These are phyloP conservation scores for Arctostaphylos glauca DNA, from an alignment of 148 eudicot species.

Conservation along the genomic window DNA sequence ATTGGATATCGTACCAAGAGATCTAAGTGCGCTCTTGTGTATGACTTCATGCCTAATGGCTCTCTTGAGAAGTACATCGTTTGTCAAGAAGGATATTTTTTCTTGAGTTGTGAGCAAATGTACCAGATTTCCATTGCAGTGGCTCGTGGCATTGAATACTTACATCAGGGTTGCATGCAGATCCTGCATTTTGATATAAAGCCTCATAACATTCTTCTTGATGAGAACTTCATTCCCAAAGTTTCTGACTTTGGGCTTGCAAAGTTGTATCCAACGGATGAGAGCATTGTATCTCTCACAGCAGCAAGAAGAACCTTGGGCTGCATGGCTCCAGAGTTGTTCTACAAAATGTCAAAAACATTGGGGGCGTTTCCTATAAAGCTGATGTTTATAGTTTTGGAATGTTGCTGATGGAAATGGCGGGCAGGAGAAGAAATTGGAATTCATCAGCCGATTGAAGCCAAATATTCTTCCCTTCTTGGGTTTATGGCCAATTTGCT, in stretches of 20 bases:
- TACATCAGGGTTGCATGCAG: slow-evolving; percentile 23
- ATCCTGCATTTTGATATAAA: slow-evolving; percentile 28
- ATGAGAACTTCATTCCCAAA: slow-evolving; percentile 25
- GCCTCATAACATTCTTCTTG: slow-evolving; percentile 27
- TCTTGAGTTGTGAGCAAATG: slow-evolving; percentile 14
- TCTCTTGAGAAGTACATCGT: slow-evolving; percentile 24
- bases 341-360: slow-evolving; percentile 12
- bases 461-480: neutral
- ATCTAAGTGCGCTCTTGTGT: slow-evolving; percentile 19
- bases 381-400: slow-evolving; percentile 13
- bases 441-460: neutral
- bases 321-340: slow-evolving; percentile 16
- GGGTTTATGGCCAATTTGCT: slow-evolving; percentile 5
- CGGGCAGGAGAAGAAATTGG: neutral
- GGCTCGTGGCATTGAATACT: slow-evolving; percentile 20
- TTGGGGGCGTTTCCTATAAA: slow-evolving; percentile 12
- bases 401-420: slow-evolving; percentile 18
- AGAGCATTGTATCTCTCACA: slow-evolving; percentile 14
- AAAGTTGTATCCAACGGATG: slow-evolving; percentile 13
- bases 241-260: slow-evolving; percentile 27
- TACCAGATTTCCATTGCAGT: slow-evolving; percentile 21
- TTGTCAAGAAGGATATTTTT: neutral
- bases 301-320: slow-evolving; percentile 10
- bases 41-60: slow-evolving; percentile 30
- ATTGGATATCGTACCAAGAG: slow-evolving; percentile 18